Evolutionary conservation across 2,329 filamentous ascomycete genomes (phyloP).

Genomic region (Exophiala bonariae): DNA sequence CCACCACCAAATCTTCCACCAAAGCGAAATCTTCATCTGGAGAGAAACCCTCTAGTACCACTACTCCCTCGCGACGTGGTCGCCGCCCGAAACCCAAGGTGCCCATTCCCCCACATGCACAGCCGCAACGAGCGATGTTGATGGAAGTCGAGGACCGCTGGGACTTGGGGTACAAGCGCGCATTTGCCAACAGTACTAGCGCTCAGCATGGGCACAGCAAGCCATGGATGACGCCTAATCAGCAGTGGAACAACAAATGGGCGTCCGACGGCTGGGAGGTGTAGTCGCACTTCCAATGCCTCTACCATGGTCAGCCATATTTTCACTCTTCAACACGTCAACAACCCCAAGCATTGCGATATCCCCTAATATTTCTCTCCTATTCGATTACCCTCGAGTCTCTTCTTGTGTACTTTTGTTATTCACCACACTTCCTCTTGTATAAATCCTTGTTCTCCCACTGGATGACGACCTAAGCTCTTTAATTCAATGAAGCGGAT

Average conservation of each 20-base stretch:
- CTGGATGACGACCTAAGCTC: too few relatives aligned
- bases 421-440: too few relatives aligned
- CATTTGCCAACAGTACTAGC: constrained; percentile 12
- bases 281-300: too few relatives aligned
- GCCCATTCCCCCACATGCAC: constrained; percentile 36
- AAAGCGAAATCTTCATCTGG: constrained; percentile 1
- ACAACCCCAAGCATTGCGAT: too few relatives aligned
- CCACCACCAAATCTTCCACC: neutral
- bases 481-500: too few relatives aligned
- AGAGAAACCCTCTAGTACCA: constrained; percentile 9
- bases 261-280: constrained; percentile 33
- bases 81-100: constrained; percentile 31
- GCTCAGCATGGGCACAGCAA: constrained; percentile 8
- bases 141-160: constrained; percentile 40
- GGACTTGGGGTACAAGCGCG: constrained; percentile 23
- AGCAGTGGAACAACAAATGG: constrained; percentile 15
- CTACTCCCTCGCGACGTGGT: constrained; percentile 3
- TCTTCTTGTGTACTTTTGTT: too few relatives aligned
- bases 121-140: constrained; percentile 45
- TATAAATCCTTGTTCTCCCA: too few relatives aligned
- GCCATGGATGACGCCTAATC: constrained; percentile 15
- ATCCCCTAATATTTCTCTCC: too few relatives aligned
- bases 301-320: too few relatives aligned
- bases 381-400: too few relatives aligned
- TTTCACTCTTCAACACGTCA: too few relatives aligned